Evolutionary conservation across 176 grass and related monocot genomes (phyloP).

Genomic region (Cenchrus americanus): DNA sequence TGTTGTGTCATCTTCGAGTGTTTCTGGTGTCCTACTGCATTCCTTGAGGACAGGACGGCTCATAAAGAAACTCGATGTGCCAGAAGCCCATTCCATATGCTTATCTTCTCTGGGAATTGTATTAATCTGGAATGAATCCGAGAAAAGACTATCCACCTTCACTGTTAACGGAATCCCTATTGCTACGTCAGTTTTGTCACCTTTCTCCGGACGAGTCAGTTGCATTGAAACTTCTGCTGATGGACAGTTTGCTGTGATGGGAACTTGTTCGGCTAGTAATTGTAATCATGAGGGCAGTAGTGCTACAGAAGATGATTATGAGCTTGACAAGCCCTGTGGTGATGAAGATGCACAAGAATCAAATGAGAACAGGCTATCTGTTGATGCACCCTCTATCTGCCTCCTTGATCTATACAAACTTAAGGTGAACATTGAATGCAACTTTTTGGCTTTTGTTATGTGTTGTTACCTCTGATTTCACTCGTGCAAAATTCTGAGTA

Average conservation of each 20-base stretch:
- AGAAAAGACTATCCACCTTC: conserved; percentile 83
- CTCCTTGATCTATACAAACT: conserved; percentile 90
- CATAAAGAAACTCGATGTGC: conserved; percentile 67
- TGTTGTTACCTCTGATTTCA: conserved; percentile 25
- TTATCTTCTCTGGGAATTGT: conserved; percentile 91
- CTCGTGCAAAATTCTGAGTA: conserved; percentile 32
- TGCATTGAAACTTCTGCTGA: conserved; percentile 87
- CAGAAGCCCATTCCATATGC: conserved; percentile 65
- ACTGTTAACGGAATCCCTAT: conserved; percentile 84
- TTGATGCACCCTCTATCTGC: conserved; percentile 83
- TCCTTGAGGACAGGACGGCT: conserved; percentile 88
- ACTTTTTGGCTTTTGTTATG: conserved; percentile 17
- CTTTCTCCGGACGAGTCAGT: conserved; percentile 71
- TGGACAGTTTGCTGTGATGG: conserved; percentile 80
- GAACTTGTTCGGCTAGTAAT: conserved; percentile 54
- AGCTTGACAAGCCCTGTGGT: conserved; percentile 31
- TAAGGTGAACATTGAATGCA: conserved; percentile 60
- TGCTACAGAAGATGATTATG: conserved; percentile 43
- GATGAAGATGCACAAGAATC: conserved; percentile 37
- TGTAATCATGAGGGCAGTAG: conserved; percentile 34
- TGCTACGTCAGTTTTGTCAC: conserved; percentile 59
- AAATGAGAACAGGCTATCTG: conserved; percentile 46
- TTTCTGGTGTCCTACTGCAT: conserved; percentile 84
- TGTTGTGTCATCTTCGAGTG: conserved; percentile 70
- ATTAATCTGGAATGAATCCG: conserved; percentile 76